Percentiles rank a stretch among this genome's conserved stretches.
These are phyloP conservation scores for Porogramme epimiltina DNA, from an alignment of 1,284 basidiomycete genomes.

Conservation along the genomic window DNA sequence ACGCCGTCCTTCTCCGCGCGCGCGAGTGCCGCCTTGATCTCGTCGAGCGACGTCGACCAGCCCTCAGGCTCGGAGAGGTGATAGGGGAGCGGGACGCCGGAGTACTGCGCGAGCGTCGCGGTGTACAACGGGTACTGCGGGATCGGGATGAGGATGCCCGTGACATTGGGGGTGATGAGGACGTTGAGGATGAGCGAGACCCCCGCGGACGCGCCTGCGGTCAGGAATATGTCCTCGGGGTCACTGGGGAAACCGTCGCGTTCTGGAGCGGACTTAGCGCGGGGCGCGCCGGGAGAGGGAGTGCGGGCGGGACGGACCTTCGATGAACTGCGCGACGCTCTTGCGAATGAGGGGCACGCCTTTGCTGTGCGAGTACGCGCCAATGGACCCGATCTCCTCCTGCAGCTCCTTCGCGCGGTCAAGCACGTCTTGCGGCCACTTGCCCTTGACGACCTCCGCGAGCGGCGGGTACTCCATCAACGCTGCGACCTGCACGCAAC, in stretches of 20 bases:
- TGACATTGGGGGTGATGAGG: slow-evolving; percentile 67
- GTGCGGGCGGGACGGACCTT: slow-evolving; percentile 51
- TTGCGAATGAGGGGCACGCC: slow-evolving; percentile 89
- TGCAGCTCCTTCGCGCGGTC: slow-evolving; percentile 81
- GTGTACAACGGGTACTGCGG: slow-evolving; percentile 99
- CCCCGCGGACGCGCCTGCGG: slow-evolving; percentile 91
- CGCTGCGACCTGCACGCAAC: slow-evolving; percentile 71
- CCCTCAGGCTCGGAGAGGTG: slow-evolving; percentile 81
- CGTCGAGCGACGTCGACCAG: slow-evolving; percentile 84
- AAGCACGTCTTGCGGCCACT: slow-evolving; percentile 88
- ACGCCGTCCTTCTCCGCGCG: slow-evolving; percentile 69
- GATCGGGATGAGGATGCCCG: slow-evolving; percentile 92
- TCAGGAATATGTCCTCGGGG: slow-evolving; percentile 61
- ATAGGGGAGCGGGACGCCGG: slow-evolving; percentile 86
- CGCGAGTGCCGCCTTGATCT: slow-evolving; percentile 70
- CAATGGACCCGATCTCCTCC: slow-evolving; percentile 90
- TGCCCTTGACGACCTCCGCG: slow-evolving; percentile 73
- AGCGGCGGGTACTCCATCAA: slow-evolving; percentile 92
- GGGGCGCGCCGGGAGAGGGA: slow-evolving; percentile 1
- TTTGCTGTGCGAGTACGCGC: slow-evolving; percentile 96
- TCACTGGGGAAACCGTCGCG: slow-evolving; percentile 88
- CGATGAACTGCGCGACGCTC: slow-evolving; percentile 89
- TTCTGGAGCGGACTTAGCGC: slow-evolving; percentile 45
- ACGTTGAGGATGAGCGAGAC: slow-evolving; percentile 88
- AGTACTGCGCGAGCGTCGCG: slow-evolving; percentile 86